These are phyloP conservation scores for Ambrosiella beaveri DNA, from an alignment of 2,329 filamentous ascomycete genomes.

Conservation along the genomic window DNA sequence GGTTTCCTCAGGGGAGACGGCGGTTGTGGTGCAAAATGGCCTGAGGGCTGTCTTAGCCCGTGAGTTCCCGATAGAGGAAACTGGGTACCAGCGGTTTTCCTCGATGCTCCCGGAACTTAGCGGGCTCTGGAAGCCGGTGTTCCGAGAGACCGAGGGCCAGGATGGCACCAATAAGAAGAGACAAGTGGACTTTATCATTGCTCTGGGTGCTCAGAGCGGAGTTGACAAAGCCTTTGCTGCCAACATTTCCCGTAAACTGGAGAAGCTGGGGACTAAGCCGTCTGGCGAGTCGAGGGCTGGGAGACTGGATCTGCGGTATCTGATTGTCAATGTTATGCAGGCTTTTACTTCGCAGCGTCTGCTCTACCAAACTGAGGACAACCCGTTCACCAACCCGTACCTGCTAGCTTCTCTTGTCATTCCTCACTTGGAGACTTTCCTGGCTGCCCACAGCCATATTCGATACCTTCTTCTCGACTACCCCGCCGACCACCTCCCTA, in stretches of 20 bases:
- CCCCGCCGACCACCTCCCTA: slow-evolving; percentile 36
- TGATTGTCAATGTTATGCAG: slow-evolving; percentile 45
- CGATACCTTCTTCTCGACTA: slow-evolving; percentile 44
- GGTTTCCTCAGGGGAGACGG: slow-evolving; percentile 26
- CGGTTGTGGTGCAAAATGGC: slow-evolving; percentile 38
- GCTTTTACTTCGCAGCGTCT: slow-evolving; percentile 34
- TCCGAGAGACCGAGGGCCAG: slow-evolving; percentile 22
- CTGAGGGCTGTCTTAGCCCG: slow-evolving; percentile 34
- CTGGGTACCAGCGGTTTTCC: slow-evolving; percentile 30
- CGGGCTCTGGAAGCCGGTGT: slow-evolving; percentile 35
- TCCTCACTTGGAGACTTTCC: slow-evolving; percentile 42
- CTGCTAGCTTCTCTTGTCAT: slow-evolving; percentile 41
- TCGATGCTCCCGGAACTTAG: slow-evolving; percentile 31
- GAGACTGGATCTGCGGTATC: slow-evolving; percentile 41
- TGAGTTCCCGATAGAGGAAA: slow-evolving; percentile 31
- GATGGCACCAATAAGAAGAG: slow-evolving; percentile 20
- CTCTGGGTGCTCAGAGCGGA: slow-evolving; percentile 38
- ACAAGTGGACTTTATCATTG: slow-evolving; percentile 40
- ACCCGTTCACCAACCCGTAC: slow-evolving; percentile 36
- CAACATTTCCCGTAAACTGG: slow-evolving; percentile 33
- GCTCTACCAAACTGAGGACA: slow-evolving; percentile 31
- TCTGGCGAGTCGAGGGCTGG: slow-evolving; percentile 35
- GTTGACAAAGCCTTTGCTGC: slow-evolving; percentile 33
- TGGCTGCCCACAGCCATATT: slow-evolving; percentile 33
- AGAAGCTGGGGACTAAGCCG: slow-evolving; percentile 35